These are phyloP conservation scores for Saccharomyces hybrid DNA, from an alignment of 1,139 yeast genomes.

Conservation along the genomic window DNA sequence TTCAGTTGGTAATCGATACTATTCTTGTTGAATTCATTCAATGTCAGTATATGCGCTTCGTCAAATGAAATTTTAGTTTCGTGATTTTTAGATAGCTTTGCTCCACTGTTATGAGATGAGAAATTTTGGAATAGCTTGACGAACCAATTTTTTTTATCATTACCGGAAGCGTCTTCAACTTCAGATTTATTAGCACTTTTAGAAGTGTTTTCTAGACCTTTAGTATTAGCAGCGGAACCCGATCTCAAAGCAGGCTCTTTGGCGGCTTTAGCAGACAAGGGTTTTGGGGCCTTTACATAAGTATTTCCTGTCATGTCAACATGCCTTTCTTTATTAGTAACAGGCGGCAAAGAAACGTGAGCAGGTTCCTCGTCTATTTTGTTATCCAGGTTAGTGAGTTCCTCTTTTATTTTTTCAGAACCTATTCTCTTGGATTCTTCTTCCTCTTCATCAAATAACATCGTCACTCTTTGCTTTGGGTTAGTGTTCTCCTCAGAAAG, in stretches of 20 bases:
- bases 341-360: background rate
- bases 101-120: background rate
- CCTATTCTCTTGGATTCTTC: conserved; percentile 1
- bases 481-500: background rate
- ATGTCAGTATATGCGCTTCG: conserved; percentile 21
- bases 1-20: conserved; percentile 23
- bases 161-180: background rate
- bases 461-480: conserved; percentile 22
- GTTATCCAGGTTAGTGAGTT: background rate
- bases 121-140: background rate
- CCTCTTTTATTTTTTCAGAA: background rate
- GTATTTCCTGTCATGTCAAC: background rate
- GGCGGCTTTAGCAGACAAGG: background rate
- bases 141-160: background rate
- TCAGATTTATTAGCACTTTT: background rate
- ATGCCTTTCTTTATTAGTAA: background rate
- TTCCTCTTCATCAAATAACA: conserved; percentile 29
- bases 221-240: background rate
- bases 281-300: background rate
- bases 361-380: background rate
- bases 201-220: background rate
- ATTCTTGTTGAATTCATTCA: conserved; percentile 22
- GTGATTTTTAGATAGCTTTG: conserved; percentile 15
- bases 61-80: conserved; percentile 23
- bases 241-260: background rate